Conservation (phyloP, 2,329 filamentous ascomycete species). For the Calonectria pseudoturangicola region DNA sequence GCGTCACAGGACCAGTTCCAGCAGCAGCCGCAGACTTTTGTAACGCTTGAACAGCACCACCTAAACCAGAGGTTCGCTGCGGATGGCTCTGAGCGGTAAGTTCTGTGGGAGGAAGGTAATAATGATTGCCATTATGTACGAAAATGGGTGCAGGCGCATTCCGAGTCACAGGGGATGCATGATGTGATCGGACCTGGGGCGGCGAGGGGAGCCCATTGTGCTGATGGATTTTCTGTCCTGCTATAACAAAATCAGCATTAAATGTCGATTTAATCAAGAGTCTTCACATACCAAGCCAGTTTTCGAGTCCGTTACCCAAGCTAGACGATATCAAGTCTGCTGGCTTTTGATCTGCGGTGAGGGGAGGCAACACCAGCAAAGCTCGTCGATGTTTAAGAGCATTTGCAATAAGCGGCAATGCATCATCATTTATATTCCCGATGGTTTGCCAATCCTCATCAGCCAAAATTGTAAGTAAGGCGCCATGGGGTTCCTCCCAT, state of each 20-base stretch:
- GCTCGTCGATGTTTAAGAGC: constrained; percentile 59
- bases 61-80: constrained; percentile 17
- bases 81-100: neutral
- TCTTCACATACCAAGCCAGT: constrained; percentile 61
- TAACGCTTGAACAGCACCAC: constrained; percentile 54
- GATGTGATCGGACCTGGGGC: constrained; percentile 49
- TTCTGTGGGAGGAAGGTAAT: constrained; percentile 49
- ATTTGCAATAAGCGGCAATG: constrained; percentile 55
- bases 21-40: constrained; percentile 56
- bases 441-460: constrained; percentile 54
- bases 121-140: constrained; percentile 51
- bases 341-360: constrained; percentile 40
- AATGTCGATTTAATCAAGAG: neutral
- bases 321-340: constrained; percentile 55
- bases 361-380: constrained; percentile 49
- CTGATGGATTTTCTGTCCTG: constrained; percentile 54
- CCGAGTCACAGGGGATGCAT: constrained; percentile 44
- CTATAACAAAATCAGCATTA: constrained; percentile 51
- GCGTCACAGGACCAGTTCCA: constrained; percentile 30
- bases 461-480: constrained; percentile 55
- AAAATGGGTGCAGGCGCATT: constrained; percentile 47
- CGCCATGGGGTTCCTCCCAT: constrained; percentile 54
- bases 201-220: constrained; percentile 56
- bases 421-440: constrained; percentile 56
- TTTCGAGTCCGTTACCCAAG: constrained; percentile 54